Evolutionary conservation across 257 asterid species (phyloP).

Genomic region (Jaltomata sinuosa): DNA sequence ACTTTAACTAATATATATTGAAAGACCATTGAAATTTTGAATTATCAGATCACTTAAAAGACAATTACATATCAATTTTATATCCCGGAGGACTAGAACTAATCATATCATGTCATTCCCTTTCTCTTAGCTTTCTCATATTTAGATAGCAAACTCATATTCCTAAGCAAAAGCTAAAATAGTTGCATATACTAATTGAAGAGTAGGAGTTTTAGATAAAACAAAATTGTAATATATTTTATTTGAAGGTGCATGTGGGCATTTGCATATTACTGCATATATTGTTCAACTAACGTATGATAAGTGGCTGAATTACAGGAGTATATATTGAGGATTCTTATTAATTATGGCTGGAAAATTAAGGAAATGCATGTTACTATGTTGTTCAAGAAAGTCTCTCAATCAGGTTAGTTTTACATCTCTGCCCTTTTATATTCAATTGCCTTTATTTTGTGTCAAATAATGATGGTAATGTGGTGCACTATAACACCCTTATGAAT

Average conservation of each 20-base stretch:
- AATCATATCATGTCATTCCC: not conserved
- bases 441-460: not conserved
- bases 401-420: slow-evolving; percentile 15
- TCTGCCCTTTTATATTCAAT: not conserved
- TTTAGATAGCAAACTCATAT: not conserved
- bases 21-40: not conserved
- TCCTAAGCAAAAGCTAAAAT: not conserved
- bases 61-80: not conserved
- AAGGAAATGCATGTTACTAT: slow-evolving; percentile 51
- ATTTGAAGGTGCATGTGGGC: not conserved
- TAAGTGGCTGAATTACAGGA: slow-evolving; percentile 11
- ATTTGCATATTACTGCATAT: not conserved
- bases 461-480: not conserved
- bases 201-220: not conserved
- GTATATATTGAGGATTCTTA: not conserved
- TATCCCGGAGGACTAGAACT: not conserved
- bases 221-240: not conserved
- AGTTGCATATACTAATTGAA: not conserved
- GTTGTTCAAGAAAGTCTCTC: slow-evolving; percentile 46
- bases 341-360: slow-evolving; percentile 50
- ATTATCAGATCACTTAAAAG: no score
- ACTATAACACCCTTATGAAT: not conserved
- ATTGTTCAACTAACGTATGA: not conserved
- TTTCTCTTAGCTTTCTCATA: not conserved
- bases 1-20: not conserved